phyloP scores from a whole-genome alignment of 2,329 filamentous ascomycete genomes.

The Ascochyta viciae-villosae region DNA sequence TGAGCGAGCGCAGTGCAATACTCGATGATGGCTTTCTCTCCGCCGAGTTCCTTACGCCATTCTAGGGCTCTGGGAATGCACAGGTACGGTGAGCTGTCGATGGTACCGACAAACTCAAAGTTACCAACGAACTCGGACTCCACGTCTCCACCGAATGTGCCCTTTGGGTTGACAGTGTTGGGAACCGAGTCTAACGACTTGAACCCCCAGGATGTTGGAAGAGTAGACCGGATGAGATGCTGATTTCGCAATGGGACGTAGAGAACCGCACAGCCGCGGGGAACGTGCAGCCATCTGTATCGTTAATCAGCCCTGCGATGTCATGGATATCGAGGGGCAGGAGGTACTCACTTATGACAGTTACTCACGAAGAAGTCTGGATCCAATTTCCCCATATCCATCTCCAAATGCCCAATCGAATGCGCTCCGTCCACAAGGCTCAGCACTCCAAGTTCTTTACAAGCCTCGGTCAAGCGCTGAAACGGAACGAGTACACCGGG shows the following conservation, averaged over 20 bases:
- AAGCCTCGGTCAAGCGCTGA: slow-evolving; percentile 69
- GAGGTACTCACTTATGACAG: slow-evolving; percentile 54
- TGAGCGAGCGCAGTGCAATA: slow-evolving; percentile 71
- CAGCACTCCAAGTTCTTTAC: slow-evolving; percentile 70
- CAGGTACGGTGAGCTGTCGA: slow-evolving; percentile 75
- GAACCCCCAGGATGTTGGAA: slow-evolving; percentile 79
- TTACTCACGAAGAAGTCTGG: slow-evolving; percentile 90
- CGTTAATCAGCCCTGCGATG: not conserved
- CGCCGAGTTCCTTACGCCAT: slow-evolving; percentile 75
- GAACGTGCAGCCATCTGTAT: slow-evolving; percentile 77
- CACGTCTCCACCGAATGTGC: slow-evolving; percentile 25
- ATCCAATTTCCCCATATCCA: slow-evolving; percentile 71
- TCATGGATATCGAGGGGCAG: not conserved
- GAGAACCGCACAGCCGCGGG: slow-evolving; percentile 80
- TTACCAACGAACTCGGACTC: slow-evolving; percentile 70
- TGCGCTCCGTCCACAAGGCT: slow-evolving; percentile 87
- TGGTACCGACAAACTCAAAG: slow-evolving; percentile 80
- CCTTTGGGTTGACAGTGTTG: slow-evolving; percentile 33
- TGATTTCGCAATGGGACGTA: slow-evolving; percentile 82
- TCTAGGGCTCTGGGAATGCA: slow-evolving; percentile 74
- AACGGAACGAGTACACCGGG: slow-evolving; percentile 85
- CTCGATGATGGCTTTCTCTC: slow-evolving; percentile 71
- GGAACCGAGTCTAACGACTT: slow-evolving; percentile 61
- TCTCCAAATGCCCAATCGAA: slow-evolving; percentile 76
- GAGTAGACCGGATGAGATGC: slow-evolving; percentile 71